Percentiles rank a stretch among this genome's conserved stretches.
Evolutionary conservation across 345 rosid species (phyloP).

Genomic region (Erucastrum elatum): DNA sequence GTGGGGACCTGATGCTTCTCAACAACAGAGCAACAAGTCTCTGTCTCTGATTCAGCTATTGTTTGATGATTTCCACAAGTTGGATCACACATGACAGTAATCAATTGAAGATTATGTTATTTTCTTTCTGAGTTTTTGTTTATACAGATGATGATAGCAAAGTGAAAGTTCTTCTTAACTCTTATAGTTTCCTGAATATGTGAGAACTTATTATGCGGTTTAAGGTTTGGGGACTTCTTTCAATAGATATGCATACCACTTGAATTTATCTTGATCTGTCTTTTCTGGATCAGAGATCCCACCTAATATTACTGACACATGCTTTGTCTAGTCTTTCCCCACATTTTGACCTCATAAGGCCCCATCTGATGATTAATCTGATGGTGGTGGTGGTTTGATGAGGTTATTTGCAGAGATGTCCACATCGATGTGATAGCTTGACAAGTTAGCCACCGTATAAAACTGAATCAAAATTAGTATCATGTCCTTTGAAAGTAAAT

Average conservation of each 20-base stretch:
- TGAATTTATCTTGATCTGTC: background rate
- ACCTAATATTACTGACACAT: conserved; percentile 18
- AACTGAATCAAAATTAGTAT: background rate
- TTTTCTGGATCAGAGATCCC: background rate
- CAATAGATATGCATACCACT: no score
- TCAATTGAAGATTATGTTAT: no score
- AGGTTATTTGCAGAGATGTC: background rate
- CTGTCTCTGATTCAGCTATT: conserved; percentile 8
- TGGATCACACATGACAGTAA: no score
- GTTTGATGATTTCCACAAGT: no score
- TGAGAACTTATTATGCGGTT: no score
- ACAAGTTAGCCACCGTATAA: conserved; percentile 2
- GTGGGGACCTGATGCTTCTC: conserved; percentile 27
- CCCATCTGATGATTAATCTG: conserved; percentile 18
- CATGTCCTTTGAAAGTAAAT: conserved; percentile 16
- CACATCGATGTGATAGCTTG: conserved; percentile 14
- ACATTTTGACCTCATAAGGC: conserved; percentile 13
- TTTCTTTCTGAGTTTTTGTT: no score
- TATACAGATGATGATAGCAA: no score
- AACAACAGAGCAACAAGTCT: conserved; percentile 21
- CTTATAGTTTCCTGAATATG: no score
- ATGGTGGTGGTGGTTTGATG: conserved; percentile 15
- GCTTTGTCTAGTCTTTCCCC: background rate
- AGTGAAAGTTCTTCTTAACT: no score
- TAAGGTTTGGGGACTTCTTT: no score